These are phyloP conservation scores for Suillus discolor DNA, from an alignment of 768 basidiomycete species.

Conservation along the genomic window DNA sequence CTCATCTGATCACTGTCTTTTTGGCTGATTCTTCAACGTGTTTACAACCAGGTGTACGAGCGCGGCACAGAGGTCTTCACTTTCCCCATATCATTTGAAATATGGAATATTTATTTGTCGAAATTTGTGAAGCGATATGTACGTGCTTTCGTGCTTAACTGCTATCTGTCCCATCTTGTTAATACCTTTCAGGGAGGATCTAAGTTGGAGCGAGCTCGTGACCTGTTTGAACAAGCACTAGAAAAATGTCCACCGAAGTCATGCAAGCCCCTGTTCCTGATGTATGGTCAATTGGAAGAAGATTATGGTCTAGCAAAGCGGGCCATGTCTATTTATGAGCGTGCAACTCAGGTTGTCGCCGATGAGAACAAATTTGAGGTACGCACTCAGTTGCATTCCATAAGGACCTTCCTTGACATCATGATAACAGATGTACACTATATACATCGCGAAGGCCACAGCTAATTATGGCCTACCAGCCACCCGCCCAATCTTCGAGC, in stretches of 20 bases:
- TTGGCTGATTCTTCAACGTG: constrained; percentile 13
- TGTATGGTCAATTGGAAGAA: constrained; percentile 97
- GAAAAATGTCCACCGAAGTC: constrained; percentile 96
- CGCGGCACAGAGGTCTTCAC: constrained; percentile 97
- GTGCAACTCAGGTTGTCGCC: constrained; percentile 83
- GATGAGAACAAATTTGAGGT: constrained; percentile 97
- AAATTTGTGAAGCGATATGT: constrained; percentile 98
- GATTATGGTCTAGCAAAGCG: constrained; percentile 94
- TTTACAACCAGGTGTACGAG: constrained; percentile 75
- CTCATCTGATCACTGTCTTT: background rate
- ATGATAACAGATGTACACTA: constrained; percentile 79
- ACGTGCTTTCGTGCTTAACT: constrained; percentile 32
- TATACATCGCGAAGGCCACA: constrained; percentile 97
- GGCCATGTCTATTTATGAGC: constrained; percentile 94
- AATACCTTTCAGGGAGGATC: constrained; percentile 68
- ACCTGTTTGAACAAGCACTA: constrained; percentile 96
- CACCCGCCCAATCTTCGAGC: constrained; percentile 94
- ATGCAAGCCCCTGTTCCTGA: constrained; percentile 92
- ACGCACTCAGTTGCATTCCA: constrained; percentile 22
- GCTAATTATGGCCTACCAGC: constrained; percentile 95
- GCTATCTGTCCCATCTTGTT: constrained; percentile 5
- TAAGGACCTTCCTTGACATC: constrained; percentile 5
- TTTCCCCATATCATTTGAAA: constrained; percentile 96
- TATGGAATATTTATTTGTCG: constrained; percentile 98
- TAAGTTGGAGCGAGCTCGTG: constrained; percentile 94